phyloP scores from a whole-genome alignment of 2,329 filamentous ascomycete species.

The Arthrocladium fulminans region DNA sequence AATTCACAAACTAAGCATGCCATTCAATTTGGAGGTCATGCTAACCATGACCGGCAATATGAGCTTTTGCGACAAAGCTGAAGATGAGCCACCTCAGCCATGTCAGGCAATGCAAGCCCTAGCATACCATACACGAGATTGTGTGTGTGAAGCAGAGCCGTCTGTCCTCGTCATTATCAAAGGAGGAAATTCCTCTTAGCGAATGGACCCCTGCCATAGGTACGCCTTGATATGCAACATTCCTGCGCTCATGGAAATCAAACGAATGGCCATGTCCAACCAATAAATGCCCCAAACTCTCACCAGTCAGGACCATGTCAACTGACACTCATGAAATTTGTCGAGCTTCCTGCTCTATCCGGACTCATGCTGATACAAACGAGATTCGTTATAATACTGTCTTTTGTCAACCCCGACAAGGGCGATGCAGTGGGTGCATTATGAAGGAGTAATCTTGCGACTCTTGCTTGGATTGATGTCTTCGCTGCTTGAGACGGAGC shows the following conservation, averaged over 20 bases:
- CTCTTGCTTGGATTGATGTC: constrained; percentile 1
- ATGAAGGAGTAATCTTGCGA: constrained; percentile 1
- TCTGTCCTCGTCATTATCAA: not conserved
- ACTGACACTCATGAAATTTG: not conserved
- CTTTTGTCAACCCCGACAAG: not conserved
- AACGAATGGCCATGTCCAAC: constrained; percentile 5
- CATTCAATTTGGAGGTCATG: not conserved
- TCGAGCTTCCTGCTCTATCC: not conserved
- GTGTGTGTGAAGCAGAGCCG: not conserved
- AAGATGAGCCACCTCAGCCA: not conserved
- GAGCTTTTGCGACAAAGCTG: not conserved
- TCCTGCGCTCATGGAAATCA: constrained; percentile 2
- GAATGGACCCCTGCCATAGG: constrained; percentile 7
- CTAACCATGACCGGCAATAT: not conserved
- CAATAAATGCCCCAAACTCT: not conserved
- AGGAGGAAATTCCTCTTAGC: not conserved
- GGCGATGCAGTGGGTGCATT: not conserved
- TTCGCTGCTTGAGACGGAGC: constrained; percentile 5
- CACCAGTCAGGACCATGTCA: not conserved
- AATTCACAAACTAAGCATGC: not conserved
- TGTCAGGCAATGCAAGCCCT: not conserved
- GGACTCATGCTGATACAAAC: constrained; percentile 6
- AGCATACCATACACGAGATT: not conserved
- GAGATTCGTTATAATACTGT: constrained; percentile 2
- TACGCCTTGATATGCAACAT: not conserved